Evolutionary conservation across 139 green algal species (phyloP), one percentile per base, ranked within the genome.

Genomic region (Chlamydomonas asymmetrica): DNA sequence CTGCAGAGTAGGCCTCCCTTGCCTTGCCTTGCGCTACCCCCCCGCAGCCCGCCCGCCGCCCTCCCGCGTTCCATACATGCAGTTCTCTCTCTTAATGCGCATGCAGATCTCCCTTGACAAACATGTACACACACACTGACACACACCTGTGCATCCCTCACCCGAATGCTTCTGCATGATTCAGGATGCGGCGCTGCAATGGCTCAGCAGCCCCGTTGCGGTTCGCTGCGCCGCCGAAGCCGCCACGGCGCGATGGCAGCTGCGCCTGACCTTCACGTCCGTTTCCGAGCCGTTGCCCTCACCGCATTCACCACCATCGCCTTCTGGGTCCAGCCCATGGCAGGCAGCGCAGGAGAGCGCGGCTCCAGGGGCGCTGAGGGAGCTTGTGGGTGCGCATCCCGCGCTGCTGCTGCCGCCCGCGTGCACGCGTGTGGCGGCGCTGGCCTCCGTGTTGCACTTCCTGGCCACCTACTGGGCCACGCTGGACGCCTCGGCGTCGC

Each of bases 381-480:
- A 5, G 56, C 32, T 43, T 29, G 3, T 31, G n/a, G 52, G 52
- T 20, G 35, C 18, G 0, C 76, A 82, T 56, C 75, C 83, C 0
- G 69, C 74, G 43, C 32, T 84, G 31, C 71, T 80, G 5, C 23
- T 82, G 29, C 78, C 74, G 29, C 70, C 41, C 3, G 61, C 78
- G 5, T 66, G 52, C 32, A 69, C 69, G 60, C 22, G 57, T 23
- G 59, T 54, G 45, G 50, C 62, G 9, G 40, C 48, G 38, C 71
- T 85, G 52, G 78, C 80, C 22, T 78, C 84, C 2, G 74, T 71
- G n/a, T 31, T 81, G 41, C 64, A 76, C 56, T 82, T 81, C 48
- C 65, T 84, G 25, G 75, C 59, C n/a, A 65, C 65, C 48, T 89
- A 87, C 71, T 89, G 84, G 84, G 25, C 40, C 23, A 80, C 63